Conservation (phyloP, 176 grass and related monocot species). For the Hsuehochloa calcarea region DNA sequence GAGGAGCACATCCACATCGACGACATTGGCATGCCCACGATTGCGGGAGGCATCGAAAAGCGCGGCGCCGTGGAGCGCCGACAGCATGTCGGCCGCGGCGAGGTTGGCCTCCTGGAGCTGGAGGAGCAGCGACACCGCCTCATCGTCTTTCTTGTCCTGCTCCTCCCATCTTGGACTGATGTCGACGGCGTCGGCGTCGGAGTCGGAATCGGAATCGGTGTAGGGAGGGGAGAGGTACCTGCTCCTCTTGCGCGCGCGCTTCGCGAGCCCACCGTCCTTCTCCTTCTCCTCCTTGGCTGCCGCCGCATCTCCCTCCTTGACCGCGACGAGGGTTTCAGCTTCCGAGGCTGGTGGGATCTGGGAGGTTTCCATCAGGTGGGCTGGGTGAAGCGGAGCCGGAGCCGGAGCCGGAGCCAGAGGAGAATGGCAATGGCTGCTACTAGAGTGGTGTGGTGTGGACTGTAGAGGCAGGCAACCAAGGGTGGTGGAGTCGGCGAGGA, state of each 20-base stretch:
- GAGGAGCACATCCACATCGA: conserved; percentile 15
- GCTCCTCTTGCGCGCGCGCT: conserved; percentile 79
- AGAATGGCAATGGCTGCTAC: background rate
- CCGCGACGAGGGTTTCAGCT: background rate
- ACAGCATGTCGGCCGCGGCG: conserved; percentile 18
- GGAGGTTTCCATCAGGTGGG: background rate
- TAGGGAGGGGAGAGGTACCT: conserved; percentile 79
- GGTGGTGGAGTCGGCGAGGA: background rate
- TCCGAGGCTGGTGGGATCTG: background rate
- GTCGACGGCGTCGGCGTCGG: background rate
- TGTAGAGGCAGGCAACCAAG: background rate
- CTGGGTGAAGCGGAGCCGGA: background rate
- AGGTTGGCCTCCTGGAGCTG: conserved; percentile 8
- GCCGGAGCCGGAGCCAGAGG: background rate
- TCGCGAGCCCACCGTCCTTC: background rate
- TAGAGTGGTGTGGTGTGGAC: background rate
- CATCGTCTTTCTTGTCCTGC: background rate
- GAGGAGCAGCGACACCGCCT: conserved; percentile 1
- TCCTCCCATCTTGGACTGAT: background rate
- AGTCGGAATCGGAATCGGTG: background rate
- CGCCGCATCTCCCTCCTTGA: background rate
- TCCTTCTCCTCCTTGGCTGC: background rate
- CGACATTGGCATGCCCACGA: background rate
- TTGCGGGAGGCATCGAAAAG: background rate
- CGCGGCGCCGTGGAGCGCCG: conserved; percentile 20